phyloP scores from a whole-genome alignment of 139 green algal species.

The Coelastrella sp. region DNA sequence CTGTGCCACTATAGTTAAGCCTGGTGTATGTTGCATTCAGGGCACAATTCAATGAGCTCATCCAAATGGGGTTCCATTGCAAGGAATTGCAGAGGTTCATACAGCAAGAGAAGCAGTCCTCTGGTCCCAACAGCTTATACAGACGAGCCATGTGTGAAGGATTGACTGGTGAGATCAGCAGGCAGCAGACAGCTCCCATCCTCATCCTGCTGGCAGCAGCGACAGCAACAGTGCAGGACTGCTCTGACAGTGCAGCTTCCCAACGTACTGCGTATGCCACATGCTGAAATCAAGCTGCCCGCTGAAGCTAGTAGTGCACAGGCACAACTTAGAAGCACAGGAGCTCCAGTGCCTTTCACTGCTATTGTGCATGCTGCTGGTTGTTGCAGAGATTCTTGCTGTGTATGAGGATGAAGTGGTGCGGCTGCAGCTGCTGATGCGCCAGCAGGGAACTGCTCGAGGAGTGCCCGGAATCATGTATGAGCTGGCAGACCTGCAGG shows the following conservation, averaged over 20 bases:
- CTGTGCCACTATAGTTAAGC: too few species aligned
- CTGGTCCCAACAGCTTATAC: slow-evolving; percentile 54
- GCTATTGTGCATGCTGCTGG: background rate
- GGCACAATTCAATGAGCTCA: slow-evolving; percentile 70
- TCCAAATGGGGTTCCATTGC: slow-evolving; percentile 78
- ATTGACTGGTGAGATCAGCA: slow-evolving; percentile 61
- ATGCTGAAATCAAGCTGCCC: too few species aligned
- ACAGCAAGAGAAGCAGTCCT: slow-evolving; percentile 50
- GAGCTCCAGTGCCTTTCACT: background rate
- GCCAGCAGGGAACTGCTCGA: slow-evolving; percentile 47
- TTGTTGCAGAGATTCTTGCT: slow-evolving; percentile 79
- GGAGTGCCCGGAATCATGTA: slow-evolving; percentile 72
- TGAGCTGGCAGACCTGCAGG: slow-evolving; percentile 73
- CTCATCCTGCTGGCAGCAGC: background rate
- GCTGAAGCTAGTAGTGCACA: too few species aligned
- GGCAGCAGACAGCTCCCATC: background rate
- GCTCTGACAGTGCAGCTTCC: background rate
- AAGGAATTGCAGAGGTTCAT: slow-evolving; percentile 73
- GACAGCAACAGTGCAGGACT: background rate
- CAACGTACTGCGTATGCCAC: too few species aligned
- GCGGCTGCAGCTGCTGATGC: slow-evolving; percentile 74
- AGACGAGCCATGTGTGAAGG: slow-evolving; percentile 74
- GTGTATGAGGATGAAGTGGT: slow-evolving; percentile 83
- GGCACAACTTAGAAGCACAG: too few species aligned
- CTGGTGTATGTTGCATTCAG: slow-evolving; percentile 52